Base-by-base conservation (phyloP, 345 rosid species). In the Alliaria petiolata region DNA sequence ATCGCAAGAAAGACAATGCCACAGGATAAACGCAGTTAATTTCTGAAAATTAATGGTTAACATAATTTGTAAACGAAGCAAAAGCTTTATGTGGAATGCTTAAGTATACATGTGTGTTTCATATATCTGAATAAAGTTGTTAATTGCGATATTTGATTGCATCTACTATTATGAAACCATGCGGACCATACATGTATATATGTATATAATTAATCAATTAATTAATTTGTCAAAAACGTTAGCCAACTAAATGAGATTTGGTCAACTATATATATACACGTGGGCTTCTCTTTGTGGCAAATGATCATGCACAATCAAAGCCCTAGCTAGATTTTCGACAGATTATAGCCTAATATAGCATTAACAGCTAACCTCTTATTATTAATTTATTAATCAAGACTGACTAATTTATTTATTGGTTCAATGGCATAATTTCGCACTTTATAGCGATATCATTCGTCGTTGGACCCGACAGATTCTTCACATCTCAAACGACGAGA, bases 251-350 rank as follows among this genome's bases (percentile, higher is more conserved):
- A 49, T 73, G 44, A 28, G 36, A 57, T 75, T 74, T 67, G 63
- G 63, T 75, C 62, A 67, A 60, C 78, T 43, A 17, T 39, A 50
- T n/a, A n/a, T 53, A 34, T n/a, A 75, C 78, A 75, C 74, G 69
- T 75, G 78, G 74, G 14, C 69, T 42, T 43, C 63, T 75, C 49
- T 13, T 67, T 67, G 68, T 75, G 78, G 74, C 69, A 75, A 75
- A 42, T 59, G 47, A 51, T 43, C 63, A 75, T 51, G 57, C 63
- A 22, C 46, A 59, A 67, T 62, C 72, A 67, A 59, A 59, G 17
- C 63, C 69, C 67, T 67, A 67, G 68, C 78, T 75, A 75, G 35
- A 60, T 59, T 51, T 33, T 75, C 74, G 67, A 75, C 63, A 60
- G 52, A 39, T 51, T 67, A 42, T 59, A 74, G 46, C 39, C 46